A percentile compares a stretch with the other conserved stretches of the same genome.
Conservation (phyloP, 202 grass and related monocot species). For the Carex arenaria region DNA sequence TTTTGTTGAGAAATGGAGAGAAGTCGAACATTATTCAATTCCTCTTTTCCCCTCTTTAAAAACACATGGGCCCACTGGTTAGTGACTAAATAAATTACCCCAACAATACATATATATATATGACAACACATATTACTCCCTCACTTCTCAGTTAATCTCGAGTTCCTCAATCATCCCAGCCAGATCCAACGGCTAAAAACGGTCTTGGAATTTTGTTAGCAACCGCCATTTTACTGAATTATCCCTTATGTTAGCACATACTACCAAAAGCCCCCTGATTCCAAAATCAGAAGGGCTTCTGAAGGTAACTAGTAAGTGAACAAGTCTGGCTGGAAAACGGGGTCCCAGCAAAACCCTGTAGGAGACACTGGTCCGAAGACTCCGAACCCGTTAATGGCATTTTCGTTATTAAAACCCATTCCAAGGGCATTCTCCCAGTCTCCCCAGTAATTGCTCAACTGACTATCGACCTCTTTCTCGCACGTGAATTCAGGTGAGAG, state of each 20-base stretch:
- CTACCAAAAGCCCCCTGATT: not conserved
- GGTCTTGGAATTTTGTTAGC: not conserved
- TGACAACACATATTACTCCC: constrained; percentile 1
- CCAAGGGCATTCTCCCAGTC: constrained; percentile 25
- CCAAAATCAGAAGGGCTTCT: constrained; percentile 45
- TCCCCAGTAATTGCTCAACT: constrained; percentile 27
- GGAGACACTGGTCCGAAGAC: constrained; percentile 35
- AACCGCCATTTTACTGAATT: not conserved
- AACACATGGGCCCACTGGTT: constrained; percentile 1
- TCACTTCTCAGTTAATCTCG: constrained; percentile 18
- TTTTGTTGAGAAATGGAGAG: not conserved
- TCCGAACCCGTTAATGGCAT: constrained; percentile 16
- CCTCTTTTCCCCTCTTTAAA: not conserved
- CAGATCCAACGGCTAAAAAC: constrained; percentile 6
- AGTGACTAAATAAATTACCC: not conserved
- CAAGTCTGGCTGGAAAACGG: constrained; percentile 44
- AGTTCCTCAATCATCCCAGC: not conserved
- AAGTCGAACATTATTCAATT: not conserved
- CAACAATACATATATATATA: not conserved
- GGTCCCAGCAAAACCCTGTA: constrained; percentile 28
- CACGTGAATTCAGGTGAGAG: constrained; percentile 49
- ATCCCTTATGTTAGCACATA: constrained; percentile 10
- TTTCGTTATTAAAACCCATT: constrained; percentile 24
- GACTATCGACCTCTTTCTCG: constrained; percentile 69
- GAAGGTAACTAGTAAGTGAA: constrained; percentile 33